Base-by-base conservation (phyloP, 768 basidiomycete genomes). In the Favolaschia claudopus region DNA sequence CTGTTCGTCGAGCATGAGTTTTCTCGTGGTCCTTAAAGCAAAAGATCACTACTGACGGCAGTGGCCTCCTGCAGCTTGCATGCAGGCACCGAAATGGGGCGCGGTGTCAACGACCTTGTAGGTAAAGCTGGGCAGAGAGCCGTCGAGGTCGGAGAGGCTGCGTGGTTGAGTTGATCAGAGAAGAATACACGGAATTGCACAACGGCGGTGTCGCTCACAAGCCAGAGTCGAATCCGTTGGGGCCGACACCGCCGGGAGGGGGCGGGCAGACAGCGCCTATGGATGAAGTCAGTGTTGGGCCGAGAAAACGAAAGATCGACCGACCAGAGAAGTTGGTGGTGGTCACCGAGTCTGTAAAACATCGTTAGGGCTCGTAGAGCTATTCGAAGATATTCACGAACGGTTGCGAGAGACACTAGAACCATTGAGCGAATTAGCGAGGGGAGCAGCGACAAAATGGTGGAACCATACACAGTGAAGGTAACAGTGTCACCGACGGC, bases 231-330 rank as follows among this genome's bases (percentile, higher is more conserved):
- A 66, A 68, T 17, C 24, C 46, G 33, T 58, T 55, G 28, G 55
- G 64, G 20, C 63, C 63, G 13, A 55, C 49, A 1, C 62, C 67
- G 17, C 67, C 67, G 8, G 25, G 42, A 25, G 67, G 67, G 5
- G 67, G 67, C 6, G 67, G 67, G 56, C 67, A 68, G n/a, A 65
- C 55, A 4, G 53, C 56, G n/a, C n/a, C n/a, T n/a, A n/a, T n/a
- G n/a, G n/a, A n/a, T n/a, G n/a, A n/a, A n/a, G n/a, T n/a, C n/a
- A n/a, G n/a, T n/a, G n/a, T n/a, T n/a, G n/a, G n/a, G n/a, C n/a
- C n/a, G n/a, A n/a, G n/a, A n/a, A n/a, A n/a, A n/a, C n/a, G n/a
- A n/a, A n/a, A n/a, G n/a, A n/a, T n/a, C n/a, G n/a, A n/a, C n/a
- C n/a, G n/a, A 4, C 55, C 58, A 27, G 54, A 45, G 52, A 68